These are phyloP conservation scores for Jackrogersella multiformis DNA, from an alignment of 495 filamentous ascomycete genomes.

Conservation along the genomic window DNA sequence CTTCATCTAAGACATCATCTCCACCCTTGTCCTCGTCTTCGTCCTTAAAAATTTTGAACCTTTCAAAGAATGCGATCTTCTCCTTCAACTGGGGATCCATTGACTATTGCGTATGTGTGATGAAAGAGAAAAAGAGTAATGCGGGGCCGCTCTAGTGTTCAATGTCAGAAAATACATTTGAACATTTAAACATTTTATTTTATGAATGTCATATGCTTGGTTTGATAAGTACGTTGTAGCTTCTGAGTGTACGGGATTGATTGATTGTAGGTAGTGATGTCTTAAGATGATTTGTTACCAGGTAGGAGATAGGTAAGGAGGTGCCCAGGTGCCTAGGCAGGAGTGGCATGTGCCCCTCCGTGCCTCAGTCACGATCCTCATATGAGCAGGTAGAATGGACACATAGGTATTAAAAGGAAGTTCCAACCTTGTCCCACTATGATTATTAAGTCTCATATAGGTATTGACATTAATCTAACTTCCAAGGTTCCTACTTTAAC, in stretches of 20 bases:
- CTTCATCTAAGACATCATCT: slow-evolving; percentile 27
- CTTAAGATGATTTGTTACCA: too few relatives aligned
- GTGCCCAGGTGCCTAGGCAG: too few relatives aligned
- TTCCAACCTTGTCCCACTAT: too few relatives aligned
- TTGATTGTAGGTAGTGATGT: neutral
- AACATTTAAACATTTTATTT: too few relatives aligned
- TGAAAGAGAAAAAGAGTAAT: neutral
- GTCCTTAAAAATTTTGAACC: slow-evolving; percentile 17
- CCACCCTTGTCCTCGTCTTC: slow-evolving; percentile 20
- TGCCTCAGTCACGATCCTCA: too few relatives aligned
- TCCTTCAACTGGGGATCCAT: slow-evolving; percentile 42
- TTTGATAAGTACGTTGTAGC: neutral
- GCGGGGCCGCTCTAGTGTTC: neutral
- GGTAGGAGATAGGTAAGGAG: too few relatives aligned
- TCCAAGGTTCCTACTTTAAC: too few relatives aligned
- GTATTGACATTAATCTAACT: too few relatives aligned
- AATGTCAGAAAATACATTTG: slow-evolving; percentile 8
- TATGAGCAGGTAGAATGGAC: too few relatives aligned
- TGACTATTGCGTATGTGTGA: neutral
- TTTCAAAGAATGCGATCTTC: slow-evolving; percentile 44
- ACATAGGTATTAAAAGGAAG: too few relatives aligned
- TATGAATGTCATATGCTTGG: neutral
- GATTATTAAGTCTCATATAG: too few relatives aligned
- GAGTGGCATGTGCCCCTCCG: too few relatives aligned
- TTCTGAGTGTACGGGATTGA: neutral